Base-by-base conservation (phyloP, 257 asterid species). In the Anisodus acutangulus region DNA sequence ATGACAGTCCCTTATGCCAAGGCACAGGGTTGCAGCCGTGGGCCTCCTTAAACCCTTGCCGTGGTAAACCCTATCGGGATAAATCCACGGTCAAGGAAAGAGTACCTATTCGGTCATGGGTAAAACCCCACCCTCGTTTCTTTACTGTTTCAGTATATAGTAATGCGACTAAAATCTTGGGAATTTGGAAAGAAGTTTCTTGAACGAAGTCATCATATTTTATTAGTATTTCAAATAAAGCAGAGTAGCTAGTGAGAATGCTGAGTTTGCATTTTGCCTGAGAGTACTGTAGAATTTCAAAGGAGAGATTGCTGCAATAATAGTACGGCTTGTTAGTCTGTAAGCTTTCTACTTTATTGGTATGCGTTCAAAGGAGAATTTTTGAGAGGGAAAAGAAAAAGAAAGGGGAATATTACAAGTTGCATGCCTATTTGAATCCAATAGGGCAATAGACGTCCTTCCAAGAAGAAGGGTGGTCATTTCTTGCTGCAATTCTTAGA, bases 391-490 rank as follows among this genome's bases (percentile, higher is more conserved):
- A 62, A 76, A 60, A 12, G 26, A 26, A 13, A 16, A 41, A 13
- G 10, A 59, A 53, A 78, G 49, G 59, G 64, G 82, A 78, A 53
- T 78, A 78, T 78, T 78, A 78, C 41, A 12, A 53, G 45, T 51
- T 76, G 60, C n/a, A 78, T 78, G 64, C 64, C 49, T 15, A 64
- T 78, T 31, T 53, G 64, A 53, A 78, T 51, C 64, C 49, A 74
- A 51, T 11, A 19, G 60, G 35, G 19, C 13, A 76, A 51, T 78
- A 53, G 5, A 78, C 5, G 53, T 53, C 15, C 82, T 74, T 67
- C 79, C 81, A 71, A 53, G 71, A 84, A 7, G 78, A 84, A 72
- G 66, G 85, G 81, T 70, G 80, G 8, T 19, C 16, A 8, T 86
- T 47, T 68, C 51, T 84, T 84, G 43, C 57, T 69, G 59, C 81